Base-by-base conservation (phyloP, 2,329 filamentous ascomycete genomes). In the Periglandula ipomoeae region DNA sequence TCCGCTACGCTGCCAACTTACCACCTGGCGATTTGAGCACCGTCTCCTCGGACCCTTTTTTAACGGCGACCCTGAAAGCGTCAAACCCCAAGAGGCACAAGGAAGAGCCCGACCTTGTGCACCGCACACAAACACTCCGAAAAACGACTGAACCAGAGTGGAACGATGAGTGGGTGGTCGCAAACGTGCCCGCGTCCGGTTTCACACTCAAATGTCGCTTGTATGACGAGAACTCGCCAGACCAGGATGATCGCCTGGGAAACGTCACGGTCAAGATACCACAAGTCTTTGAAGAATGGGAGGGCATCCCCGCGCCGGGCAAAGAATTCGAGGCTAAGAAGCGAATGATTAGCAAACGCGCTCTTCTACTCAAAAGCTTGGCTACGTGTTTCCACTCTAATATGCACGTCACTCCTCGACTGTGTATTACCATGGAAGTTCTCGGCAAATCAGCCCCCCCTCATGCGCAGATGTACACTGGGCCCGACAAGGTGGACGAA, bases 201-300 rank as follows among this genome's bases (percentile, higher is more conserved):
- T 95, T 95, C 68, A 78, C 75, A 49, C 75, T 97, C 56, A 95
- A 95, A 63, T 89, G 87, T 52, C 79, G 87, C 47, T 68, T 97
- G 17, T 94, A 90, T 66, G 91, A 97, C 60, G 91, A 97, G 64
- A 91, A 97, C 66, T 81, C 83, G 30, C 80, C 84, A 1, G 87
- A 96, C 62, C 81, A 85, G 55, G 86, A 97, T 61, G 91, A 97
- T 66, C 78, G 88, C 23, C 75, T 97, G 19, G 91, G 91, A 10
- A 94, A 93, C 60, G 87, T 88, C 3, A 89, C 89, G 42, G 71
- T 95, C 47, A 67, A 77, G 17, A 79, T 86, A 0, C 67, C 74
- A 10, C 61, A 67, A 2, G 62, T 95, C 6, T 71, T 71, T 43
- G 79, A 85, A 38, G 64, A 74, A 35, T 94, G 87, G 87, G 58